phyloP scores from a whole-genome alignment of 2,329 filamentous ascomycete species.

The Trichoderma asperellum region DNA sequence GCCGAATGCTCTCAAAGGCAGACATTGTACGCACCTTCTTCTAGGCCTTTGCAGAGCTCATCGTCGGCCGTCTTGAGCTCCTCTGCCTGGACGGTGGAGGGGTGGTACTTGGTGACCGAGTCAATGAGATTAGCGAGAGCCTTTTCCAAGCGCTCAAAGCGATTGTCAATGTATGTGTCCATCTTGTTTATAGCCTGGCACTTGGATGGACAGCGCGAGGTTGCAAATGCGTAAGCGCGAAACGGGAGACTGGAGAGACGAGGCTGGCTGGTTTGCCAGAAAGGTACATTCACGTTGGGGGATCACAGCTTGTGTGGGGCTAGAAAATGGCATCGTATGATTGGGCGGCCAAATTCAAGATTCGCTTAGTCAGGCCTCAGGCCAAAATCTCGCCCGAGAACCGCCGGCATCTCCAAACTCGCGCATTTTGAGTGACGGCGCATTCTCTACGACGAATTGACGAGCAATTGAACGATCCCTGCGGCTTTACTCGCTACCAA shows the following conservation, averaged over 20 bases:
- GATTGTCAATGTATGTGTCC: slow-evolving; percentile 64
- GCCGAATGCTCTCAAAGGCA: too few species aligned
- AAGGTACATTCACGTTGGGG: neutral
- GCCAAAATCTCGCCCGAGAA: slow-evolving; percentile 41
- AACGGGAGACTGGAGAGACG: slow-evolving; percentile 13
- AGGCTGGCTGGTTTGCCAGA: slow-evolving; percentile 20
- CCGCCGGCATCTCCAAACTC: slow-evolving; percentile 45
- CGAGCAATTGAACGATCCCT: slow-evolving; percentile 45
- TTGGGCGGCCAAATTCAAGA: slow-evolving; percentile 13
- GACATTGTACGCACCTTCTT: slow-evolving; percentile 56
- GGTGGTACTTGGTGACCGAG: slow-evolving; percentile 81
- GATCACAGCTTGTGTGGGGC: slow-evolving; percentile 32
- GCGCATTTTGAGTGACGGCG: slow-evolving; percentile 37
- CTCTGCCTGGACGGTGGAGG: slow-evolving; percentile 66
- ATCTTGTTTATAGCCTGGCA: slow-evolving; percentile 45
- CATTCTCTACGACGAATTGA: slow-evolving; percentile 37
- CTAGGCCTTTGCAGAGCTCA: slow-evolving; percentile 67
- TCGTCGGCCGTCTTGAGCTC: slow-evolving; percentile 73
- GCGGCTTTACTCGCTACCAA: slow-evolving; percentile 38
- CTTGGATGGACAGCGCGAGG: neutral
- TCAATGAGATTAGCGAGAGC: slow-evolving; percentile 72
- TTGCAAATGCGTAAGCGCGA: neutral
- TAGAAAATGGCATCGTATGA: neutral
- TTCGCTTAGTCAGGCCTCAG: slow-evolving; percentile 36
- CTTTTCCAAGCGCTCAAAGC: slow-evolving; percentile 69